Evolutionary conservation across 768 basidiomycete genomes (phyloP), one percentile per base, ranked within the genome.

Genomic region (Lyophyllum atratum): DNA sequence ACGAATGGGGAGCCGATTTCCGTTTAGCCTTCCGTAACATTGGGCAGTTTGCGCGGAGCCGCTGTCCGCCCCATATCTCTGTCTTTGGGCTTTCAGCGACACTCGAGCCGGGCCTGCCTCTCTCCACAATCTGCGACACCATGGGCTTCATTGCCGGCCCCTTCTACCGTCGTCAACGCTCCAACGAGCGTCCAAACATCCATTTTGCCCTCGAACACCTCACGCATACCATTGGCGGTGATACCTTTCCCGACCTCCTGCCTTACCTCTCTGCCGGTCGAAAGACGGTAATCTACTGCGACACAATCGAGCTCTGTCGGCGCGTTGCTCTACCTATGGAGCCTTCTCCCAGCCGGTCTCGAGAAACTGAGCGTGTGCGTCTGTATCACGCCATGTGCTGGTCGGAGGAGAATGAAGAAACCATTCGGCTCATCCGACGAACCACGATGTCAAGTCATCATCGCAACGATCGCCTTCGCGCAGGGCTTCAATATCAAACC

Each of bases 1-100:
- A 62, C 19, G 43, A 56, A 10, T 66, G 60, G 62, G 60, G 63
- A 4, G 40, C 40, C 6, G 29, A 31, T 11, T 31, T 31, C 29
- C 29, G 29, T 31, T 31, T 31, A 31, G 29, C 29, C 5, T 31
- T 31, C 29, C 29, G 29, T 31, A 31, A 48, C n/a, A 47, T 47
- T 8, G 24, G 47, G n/a, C 33, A 29, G 31, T 53, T 53, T 28
- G 52, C 52, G 2, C 52, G 52, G 1, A 53, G 52, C 28, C 52
- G 52, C 26, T 53, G 52, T 19, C 52, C 52, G 1, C 22, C 52
- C 15, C 12, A 42, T 19, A 53, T 53, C 2, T 53, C 52, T 15
- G n/a, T 53, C 6, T 43, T 53, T 53, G 52, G 52, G 3, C 25
- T 53, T 2, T 53, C 52, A 3, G 52, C 37, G 1, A 53, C 52